Base-by-base conservation (phyloP, 2,329 filamentous ascomycete species). In the Penicillium sp. region DNA sequence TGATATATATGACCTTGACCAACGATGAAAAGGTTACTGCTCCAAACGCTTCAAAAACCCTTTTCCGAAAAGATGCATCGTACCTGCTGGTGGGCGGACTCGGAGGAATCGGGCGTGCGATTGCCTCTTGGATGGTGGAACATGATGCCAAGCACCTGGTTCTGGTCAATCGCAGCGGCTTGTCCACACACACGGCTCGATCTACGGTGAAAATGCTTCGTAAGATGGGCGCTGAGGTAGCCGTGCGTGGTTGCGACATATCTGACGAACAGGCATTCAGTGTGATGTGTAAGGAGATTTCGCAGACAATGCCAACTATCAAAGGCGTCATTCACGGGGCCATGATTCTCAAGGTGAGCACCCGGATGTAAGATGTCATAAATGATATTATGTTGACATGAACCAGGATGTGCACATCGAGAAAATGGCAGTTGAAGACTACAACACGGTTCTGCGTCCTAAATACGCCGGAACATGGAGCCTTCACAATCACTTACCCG, bases 341-440 rank as follows among this genome's bases (percentile, higher is more conserved):
- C 0, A 68, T 71, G 66, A 66, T 71, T 2, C 48, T 64, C 58
- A 57, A 0, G 71, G 68, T 38, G 55, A 67, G 3, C 54, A 73
- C 34, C 20, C 69, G 63, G 73, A 28, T 75, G 45, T 47, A 47
- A 1, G 15, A 10, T 79, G 78, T 48, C 70, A 76, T 25, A 75
- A 78, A 10, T 8, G 31, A 77, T 81, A 73, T n/a, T n/a, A 15
- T 47, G n/a, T n/a, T 50, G 8, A 37, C 22, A 11, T 28, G 15
- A 5, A 48, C 1, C 15, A 72, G 66, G 71, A 74, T 31, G 47
- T 54, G 5, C 60, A 76, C 5, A 77, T 78, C 39, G 68, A 76
- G 38, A 72, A 74, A 15, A 76, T 79, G 73, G 66, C 62, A 0
- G 63, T 67, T 14, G 64, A 69, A 1, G 68, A 76, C 41, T 79